A percentile compares a stretch with the other conserved stretches of the same genome.
These are phyloP conservation scores for Obba rivulosa DNA, from an alignment of 768 basidiomycete species.

Conservation along the genomic window DNA sequence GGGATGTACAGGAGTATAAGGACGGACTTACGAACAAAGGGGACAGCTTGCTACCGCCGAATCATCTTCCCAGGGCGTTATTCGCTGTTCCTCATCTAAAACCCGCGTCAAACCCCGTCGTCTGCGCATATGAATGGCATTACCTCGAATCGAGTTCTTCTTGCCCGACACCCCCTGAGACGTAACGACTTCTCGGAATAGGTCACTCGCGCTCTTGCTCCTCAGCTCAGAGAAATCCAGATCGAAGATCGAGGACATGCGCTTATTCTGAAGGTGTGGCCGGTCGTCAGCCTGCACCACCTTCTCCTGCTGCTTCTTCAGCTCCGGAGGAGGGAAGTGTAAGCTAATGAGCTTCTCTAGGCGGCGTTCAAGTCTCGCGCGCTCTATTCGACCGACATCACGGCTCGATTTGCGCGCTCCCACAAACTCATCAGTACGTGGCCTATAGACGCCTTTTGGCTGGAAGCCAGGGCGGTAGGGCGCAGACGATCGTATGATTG, in stretches of 20 bases:
- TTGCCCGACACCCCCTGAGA: constrained; percentile 36
- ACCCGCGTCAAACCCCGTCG: neutral
- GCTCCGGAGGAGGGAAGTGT: constrained; percentile 48
- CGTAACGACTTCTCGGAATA: constrained; percentile 63
- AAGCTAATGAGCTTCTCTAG: constrained; percentile 81
- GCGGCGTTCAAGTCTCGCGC: constrained; percentile 77
- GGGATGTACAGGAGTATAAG: neutral
- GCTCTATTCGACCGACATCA: constrained; percentile 61
- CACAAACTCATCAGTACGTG: constrained; percentile 79
- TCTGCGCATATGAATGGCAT: neutral
- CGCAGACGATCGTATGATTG: constrained; percentile 28
- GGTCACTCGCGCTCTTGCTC: constrained; percentile 58
- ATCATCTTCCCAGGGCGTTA: constrained; percentile 95
- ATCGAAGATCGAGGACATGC: constrained; percentile 72
- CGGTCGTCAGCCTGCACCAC: neutral
- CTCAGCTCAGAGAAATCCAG: constrained; percentile 53
- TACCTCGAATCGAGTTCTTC: constrained; percentile 70
- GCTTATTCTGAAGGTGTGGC: constrained; percentile 23
- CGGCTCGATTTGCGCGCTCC: constrained; percentile 34
- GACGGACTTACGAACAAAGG: constrained; percentile 63
- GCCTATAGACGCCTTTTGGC: constrained; percentile 77
- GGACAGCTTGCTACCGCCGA: constrained; percentile 72
- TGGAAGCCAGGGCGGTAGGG: constrained; percentile 93
- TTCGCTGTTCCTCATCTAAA: constrained; percentile 78
- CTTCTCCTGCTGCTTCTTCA: constrained; percentile 11